These are phyloP conservation scores for Syncephalastrum sp. DNA, from an alignment of 371 early-diverging fungal species.

Conservation along the genomic window DNA sequence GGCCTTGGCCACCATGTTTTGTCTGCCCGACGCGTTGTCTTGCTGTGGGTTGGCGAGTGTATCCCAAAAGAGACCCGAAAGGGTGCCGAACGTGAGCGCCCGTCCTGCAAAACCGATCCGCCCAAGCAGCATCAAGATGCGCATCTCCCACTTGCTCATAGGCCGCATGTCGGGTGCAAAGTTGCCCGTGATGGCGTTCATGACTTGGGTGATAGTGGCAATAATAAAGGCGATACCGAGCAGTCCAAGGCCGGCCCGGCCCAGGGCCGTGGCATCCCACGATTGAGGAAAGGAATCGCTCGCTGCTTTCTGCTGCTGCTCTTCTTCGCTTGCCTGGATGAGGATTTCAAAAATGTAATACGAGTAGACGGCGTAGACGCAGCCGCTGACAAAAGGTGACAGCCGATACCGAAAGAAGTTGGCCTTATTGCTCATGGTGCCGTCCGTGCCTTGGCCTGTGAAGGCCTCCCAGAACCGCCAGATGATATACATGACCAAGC, in stretches of 20 bases:
- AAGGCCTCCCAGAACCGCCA: slow-evolving; percentile 29
- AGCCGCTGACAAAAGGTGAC: slow-evolving; percentile 23
- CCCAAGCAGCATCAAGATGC: too few species aligned
- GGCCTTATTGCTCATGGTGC: slow-evolving; percentile 8
- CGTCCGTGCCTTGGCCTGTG: slow-evolving; percentile 26
- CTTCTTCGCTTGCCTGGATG: slow-evolving; percentile 4
- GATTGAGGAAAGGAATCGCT: slow-evolving; percentile 25
- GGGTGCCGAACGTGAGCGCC: slow-evolving; percentile 25
- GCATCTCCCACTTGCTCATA: slow-evolving; percentile 5
- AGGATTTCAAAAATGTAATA: slow-evolving; percentile 14
- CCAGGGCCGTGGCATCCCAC: slow-evolving; percentile 16
- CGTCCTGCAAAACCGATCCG: slow-evolving; percentile 5
- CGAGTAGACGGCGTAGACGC: slow-evolving; percentile 24
- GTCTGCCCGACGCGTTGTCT: neutral
- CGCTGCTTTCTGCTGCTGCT: slow-evolving; percentile 2
- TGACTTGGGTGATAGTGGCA: slow-evolving; percentile 24
- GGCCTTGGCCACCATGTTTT: slow-evolving; percentile 20
- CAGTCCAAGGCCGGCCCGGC: slow-evolving; percentile 20
- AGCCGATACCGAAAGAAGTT: slow-evolving; percentile 29
- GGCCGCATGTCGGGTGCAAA: slow-evolving; percentile 27
- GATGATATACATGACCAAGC: slow-evolving; percentile 13
- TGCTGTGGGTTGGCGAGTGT: neutral
- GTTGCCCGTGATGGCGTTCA: slow-evolving; percentile 25
- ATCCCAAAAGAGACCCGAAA: slow-evolving; percentile 19
- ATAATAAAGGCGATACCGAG: slow-evolving; percentile 27